Evolutionary conservation across 1,139 yeast species (phyloP).

Genomic region (Suhomyces bolitotheri): DNA sequence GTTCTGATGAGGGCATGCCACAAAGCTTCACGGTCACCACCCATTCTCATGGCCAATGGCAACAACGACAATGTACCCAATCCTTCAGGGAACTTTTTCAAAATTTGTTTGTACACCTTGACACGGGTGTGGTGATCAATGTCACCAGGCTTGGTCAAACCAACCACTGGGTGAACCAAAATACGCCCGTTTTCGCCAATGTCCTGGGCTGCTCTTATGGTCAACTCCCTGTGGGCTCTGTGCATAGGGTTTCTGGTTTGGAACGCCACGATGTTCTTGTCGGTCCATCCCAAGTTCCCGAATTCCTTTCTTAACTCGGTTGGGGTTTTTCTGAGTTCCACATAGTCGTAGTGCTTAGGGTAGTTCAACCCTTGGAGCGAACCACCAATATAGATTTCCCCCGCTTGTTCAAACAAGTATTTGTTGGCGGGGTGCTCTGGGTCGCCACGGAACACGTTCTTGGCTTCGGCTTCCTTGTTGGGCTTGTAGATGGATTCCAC

Average conservation of each 20-base stretch:
- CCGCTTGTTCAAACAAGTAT: constrained; percentile 71
- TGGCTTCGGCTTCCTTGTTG: constrained; percentile 75
- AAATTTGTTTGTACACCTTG: constrained; percentile 87
- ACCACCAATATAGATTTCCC: constrained; percentile 88
- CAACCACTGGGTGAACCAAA: constrained; percentile 95
- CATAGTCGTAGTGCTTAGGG: constrained; percentile 90
- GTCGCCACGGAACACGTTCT: constrained; percentile 90
- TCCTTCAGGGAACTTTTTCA: constrained; percentile 90
- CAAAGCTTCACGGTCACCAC: constrained; percentile 96
- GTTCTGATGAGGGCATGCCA: constrained; percentile 98
- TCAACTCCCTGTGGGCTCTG: constrained; percentile 94
- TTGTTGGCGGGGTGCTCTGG: constrained; percentile 93
- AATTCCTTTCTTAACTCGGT: constrained; percentile 87
- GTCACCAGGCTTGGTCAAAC: constrained; percentile 96
- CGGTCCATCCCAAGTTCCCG: constrained; percentile 70
- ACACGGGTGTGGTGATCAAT: constrained; percentile 97
- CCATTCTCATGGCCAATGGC: constrained; percentile 99
- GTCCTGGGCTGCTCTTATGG: constrained; percentile 84
- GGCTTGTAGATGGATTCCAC: constrained; percentile 80
- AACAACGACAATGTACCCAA: constrained; percentile 85
- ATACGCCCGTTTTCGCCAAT: constrained; percentile 58
- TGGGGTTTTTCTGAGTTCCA: constrained; percentile 85
- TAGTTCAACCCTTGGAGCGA: constrained; percentile 77
- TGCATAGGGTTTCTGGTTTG: constrained; percentile 99
- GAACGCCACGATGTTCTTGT: constrained; percentile 85